phyloP scores from a whole-genome alignment of 2,329 filamentous ascomycete species.

The Phialocephala subalpina region DNA sequence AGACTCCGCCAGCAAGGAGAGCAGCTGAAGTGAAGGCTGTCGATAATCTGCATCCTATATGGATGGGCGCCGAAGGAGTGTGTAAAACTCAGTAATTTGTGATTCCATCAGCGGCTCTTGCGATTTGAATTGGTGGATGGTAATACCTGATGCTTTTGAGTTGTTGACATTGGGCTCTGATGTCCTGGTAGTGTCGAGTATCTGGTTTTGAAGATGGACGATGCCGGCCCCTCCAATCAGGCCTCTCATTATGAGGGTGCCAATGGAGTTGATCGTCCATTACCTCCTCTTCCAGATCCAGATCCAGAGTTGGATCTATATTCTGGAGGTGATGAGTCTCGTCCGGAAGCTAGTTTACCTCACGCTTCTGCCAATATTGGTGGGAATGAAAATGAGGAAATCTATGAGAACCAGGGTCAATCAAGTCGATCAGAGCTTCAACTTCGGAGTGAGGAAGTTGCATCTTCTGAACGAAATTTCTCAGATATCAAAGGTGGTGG shows the following conservation, averaged over 20 bases:
- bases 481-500: neutral
- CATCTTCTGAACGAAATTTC: neutral
- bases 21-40: neutral
- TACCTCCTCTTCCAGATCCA: conserved; percentile 18
- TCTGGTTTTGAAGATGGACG: neutral
- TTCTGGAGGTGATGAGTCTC: neutral
- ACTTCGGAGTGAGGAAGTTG: neutral
- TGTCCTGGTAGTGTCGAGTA: neutral
- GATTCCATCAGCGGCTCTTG: neutral
- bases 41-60: neutral
- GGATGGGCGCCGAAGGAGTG: neutral
- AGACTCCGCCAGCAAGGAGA: neutral
- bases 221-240: neutral
- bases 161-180: neutral
- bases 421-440: neutral
- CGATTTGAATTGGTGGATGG: neutral
- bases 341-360: neutral
- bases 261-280: conserved; percentile 16
- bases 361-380: neutral
- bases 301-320: conserved; percentile 6
- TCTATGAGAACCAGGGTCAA: neutral
- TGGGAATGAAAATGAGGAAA: neutral
- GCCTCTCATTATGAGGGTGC: neutral
- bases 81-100: neutral
- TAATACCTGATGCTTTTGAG: neutral